Percentiles rank a stretch among this genome's conserved stretches.
Evolutionary conservation across 345 rosid species (phyloP).

Genomic region (Acer negundo): DNA sequence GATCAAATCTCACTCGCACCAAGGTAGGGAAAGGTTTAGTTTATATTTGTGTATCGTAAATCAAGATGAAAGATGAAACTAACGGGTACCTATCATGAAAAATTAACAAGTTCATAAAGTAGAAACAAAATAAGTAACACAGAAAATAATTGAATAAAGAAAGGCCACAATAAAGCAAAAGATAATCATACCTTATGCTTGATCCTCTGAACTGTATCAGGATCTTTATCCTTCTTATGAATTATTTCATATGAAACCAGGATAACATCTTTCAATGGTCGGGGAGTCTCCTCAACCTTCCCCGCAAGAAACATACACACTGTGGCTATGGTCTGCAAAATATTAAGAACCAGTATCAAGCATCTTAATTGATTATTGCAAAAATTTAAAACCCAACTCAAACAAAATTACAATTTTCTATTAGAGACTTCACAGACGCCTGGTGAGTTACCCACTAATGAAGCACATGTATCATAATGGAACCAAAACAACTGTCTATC

Average conservation of each 20-base stretch:
- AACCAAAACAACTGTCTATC: background rate
- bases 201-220: slow-evolving; percentile 75
- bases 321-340: slow-evolving; percentile 78
- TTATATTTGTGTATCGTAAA: background rate
- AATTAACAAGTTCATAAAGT: background rate
- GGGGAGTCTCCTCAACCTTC: slow-evolving; percentile 98
- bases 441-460: background rate
- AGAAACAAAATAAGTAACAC: background rate
- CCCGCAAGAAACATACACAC: slow-evolving; percentile 99
- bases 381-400: background rate
- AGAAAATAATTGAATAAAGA: background rate
- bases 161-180: background rate
- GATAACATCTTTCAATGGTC: slow-evolving; percentile 91
- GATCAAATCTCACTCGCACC: background rate
- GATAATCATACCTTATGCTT: slow-evolving; percentile 75
- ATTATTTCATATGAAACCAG: slow-evolving; percentile 93
- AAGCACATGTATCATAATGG: background rate
- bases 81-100: background rate
- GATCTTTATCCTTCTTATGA: slow-evolving; percentile 93
- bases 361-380: background rate
- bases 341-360: background rate
- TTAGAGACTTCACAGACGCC: background rate
- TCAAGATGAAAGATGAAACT: background rate
- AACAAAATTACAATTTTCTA: background rate
- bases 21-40: background rate